Evolutionary conservation across 441 rosid species (phyloP).

Genomic region (Populus tomentosa): DNA sequence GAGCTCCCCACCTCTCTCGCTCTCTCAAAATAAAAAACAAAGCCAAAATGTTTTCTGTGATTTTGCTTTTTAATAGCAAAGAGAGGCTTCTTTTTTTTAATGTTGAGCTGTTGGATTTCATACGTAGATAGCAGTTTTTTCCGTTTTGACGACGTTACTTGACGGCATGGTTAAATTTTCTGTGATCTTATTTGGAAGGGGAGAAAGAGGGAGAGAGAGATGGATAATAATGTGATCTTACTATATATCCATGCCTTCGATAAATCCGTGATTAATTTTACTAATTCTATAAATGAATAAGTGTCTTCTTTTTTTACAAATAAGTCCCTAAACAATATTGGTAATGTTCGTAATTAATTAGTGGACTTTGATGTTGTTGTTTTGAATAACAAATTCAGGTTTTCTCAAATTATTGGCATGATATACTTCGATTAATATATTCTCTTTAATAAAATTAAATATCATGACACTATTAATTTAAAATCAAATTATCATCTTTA

Average conservation of each 20-base stretch:
- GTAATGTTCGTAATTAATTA: background rate
- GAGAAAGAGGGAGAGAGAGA: background rate
- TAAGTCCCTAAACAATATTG: background rate
- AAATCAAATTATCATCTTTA: rapidly evolving
- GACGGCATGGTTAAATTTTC: background rate
- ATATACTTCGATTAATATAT: too few species aligned
- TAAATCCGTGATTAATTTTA: too few species aligned
- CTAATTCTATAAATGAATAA: background rate
- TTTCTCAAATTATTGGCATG: too few species aligned
- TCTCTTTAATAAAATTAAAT: too few species aligned
- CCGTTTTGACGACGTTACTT: constrained; percentile 19
- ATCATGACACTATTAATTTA: too few species aligned
- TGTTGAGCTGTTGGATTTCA: constrained; percentile 21
- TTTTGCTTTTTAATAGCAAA: constrained; percentile 34
- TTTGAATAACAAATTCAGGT: background rate
- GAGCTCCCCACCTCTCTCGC: too few species aligned
- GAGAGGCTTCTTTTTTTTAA: constrained; percentile 11
- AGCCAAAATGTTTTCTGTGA: constrained; percentile 7
- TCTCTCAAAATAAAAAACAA: too few species aligned
- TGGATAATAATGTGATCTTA: background rate
- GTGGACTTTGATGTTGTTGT: background rate
- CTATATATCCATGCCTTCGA: too few species aligned
- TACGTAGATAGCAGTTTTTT: too few species aligned
- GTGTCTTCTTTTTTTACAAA: background rate
- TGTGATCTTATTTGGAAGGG: too few species aligned